Evolutionary conservation across 257 asterid genomes (phyloP).

Genomic region (Ilex asprella): DNA sequence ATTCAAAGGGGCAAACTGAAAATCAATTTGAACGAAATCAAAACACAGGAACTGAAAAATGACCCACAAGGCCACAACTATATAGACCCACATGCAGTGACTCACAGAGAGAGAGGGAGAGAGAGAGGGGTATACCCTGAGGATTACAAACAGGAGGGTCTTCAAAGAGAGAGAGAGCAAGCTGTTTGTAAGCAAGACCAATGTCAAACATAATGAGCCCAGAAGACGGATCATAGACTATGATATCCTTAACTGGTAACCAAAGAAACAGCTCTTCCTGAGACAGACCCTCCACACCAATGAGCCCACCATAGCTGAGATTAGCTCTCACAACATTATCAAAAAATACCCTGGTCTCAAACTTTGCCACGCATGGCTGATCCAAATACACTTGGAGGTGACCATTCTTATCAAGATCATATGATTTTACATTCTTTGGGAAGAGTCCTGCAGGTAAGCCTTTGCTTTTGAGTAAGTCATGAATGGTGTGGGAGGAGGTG

Average conservation of each 20-base stretch:
- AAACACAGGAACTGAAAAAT: not conserved
- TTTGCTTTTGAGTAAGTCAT: slow-evolving; percentile 58
- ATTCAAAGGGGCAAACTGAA: not conserved
- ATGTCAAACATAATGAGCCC: slow-evolving; percentile 79
- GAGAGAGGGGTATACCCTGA: slow-evolving; percentile 27
- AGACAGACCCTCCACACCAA: slow-evolving; percentile 69
- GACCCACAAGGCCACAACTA: not conserved
- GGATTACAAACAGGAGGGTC: slow-evolving; percentile 81
- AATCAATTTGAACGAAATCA: not conserved
- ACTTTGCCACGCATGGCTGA: slow-evolving; percentile 68
- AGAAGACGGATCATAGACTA: slow-evolving; percentile 71
- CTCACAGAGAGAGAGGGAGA: not conserved
- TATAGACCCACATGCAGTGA: too few species aligned
- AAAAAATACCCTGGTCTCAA: slow-evolving; percentile 63
- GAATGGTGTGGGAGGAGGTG: slow-evolving; percentile 29
- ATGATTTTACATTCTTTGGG: slow-evolving; percentile 68
- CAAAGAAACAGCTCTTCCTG: slow-evolving; percentile 85
- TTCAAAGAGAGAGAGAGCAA: slow-evolving; percentile 79
- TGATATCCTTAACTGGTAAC: slow-evolving; percentile 84
- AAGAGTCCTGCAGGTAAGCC: slow-evolving; percentile 83
- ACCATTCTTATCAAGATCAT: slow-evolving; percentile 45
- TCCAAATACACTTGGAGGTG: slow-evolving; percentile 58
- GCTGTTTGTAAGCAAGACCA: slow-evolving; percentile 77
- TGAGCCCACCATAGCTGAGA: slow-evolving; percentile 73
- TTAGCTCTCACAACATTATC: slow-evolving; percentile 75